A percentile compares a stretch with the other conserved stretches of the same genome.
Conservation (phyloP, 176 grass and related monocot genomes). For the Ananas comosus region DNA sequence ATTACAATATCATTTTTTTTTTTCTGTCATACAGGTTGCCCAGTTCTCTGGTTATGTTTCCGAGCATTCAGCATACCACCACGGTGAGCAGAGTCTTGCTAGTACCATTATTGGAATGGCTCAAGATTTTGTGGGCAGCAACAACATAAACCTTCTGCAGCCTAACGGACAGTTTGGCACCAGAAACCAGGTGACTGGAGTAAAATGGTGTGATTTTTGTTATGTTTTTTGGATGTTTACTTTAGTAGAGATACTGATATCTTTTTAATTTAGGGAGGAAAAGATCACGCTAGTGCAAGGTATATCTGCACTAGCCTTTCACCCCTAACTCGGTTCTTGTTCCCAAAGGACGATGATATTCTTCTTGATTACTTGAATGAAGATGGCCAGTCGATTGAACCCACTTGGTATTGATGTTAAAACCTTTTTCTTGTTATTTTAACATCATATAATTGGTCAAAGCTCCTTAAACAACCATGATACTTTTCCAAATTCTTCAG, state of each 20-base stretch:
- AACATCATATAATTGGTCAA: neutral
- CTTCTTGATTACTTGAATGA: slow-evolving; percentile 75
- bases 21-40: slow-evolving; percentile 43
- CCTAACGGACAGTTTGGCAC: slow-evolving; percentile 83
- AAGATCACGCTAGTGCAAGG: slow-evolving; percentile 74
- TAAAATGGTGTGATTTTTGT: neutral
- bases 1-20: neutral
- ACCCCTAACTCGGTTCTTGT: slow-evolving; percentile 48
- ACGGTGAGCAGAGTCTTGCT: slow-evolving; percentile 69
- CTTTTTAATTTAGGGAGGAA: slow-evolving; percentile 54
- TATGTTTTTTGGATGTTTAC: neutral
- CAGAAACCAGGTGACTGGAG: slow-evolving; percentile 29
- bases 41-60: slow-evolving; percentile 93
- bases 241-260: neutral
- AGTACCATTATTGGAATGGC: slow-evolving; percentile 92
- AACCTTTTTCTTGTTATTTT: neutral
- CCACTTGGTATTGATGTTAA: slow-evolving; percentile 47
- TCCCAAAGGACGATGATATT: slow-evolving; percentile 77
- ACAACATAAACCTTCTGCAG: slow-evolving; percentile 73
- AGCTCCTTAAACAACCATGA: neutral
- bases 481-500: slow-evolving; percentile 27
- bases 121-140: slow-evolving; percentile 88
- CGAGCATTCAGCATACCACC: slow-evolving; percentile 86
- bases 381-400: slow-evolving; percentile 87
- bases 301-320: slow-evolving; percentile 62